Percentiles rank a stretch among this genome's conserved stretches.
These are phyloP conservation scores for Jacaranda mimosifolia DNA, from an alignment of 257 asterid genomes.

Conservation along the genomic window DNA sequence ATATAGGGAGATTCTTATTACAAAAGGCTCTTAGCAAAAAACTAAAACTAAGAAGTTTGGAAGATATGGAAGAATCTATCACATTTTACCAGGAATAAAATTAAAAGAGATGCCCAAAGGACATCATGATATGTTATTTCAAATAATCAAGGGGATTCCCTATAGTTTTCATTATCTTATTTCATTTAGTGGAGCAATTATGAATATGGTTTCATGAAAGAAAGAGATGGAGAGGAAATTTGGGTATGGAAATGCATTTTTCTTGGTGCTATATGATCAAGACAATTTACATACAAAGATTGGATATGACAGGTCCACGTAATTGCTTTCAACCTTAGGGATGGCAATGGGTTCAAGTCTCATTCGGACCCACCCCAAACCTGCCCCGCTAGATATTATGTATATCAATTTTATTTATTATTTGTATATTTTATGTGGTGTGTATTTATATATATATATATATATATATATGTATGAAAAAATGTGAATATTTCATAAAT, in stretches of 20 bases:
- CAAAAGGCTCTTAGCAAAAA: background rate
- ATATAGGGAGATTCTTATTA: background rate
- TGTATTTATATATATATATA: no score
- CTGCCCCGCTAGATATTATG: no score
- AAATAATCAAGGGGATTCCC: constrained; percentile 25
- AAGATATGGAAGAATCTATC: constrained; percentile 35
- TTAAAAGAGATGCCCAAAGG: constrained; percentile 2
- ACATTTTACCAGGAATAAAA: constrained; percentile 19
- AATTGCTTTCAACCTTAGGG: no score
- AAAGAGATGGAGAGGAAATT: background rate
- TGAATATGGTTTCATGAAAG: background rate
- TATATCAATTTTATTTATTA: no score
- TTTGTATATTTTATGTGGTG: no score
- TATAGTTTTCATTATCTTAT: constrained; percentile 45
- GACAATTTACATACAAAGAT: background rate
- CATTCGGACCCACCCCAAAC: no score
- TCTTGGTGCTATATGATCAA: background rate
- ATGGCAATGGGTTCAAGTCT: no score
- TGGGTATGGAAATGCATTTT: background rate
- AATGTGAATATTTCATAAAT: no score
- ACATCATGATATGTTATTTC: constrained; percentile 18
- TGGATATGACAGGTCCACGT: no score
- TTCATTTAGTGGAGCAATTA: constrained; percentile 45
- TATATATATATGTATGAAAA: no score
- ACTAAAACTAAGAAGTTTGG: background rate